phyloP scores from a whole-genome alignment of 2,329 filamentous ascomycete genomes.

The Verticillium nonalfalfae region DNA sequence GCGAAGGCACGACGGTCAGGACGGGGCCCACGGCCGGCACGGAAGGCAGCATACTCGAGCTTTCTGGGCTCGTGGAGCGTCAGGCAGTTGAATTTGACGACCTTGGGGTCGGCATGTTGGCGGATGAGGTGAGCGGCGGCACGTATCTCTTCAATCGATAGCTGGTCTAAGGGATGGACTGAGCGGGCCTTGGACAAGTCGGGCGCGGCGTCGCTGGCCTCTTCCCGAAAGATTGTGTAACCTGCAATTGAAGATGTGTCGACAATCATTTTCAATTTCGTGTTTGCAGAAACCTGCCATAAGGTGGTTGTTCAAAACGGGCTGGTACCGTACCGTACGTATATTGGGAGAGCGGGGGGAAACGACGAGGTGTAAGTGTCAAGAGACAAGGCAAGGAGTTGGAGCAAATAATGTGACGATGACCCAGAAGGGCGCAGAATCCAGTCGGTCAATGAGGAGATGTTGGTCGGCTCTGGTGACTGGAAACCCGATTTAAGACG shows the following conservation, averaged over 20 bases:
- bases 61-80: conserved; percentile 12
- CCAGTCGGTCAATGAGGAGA: background rate
- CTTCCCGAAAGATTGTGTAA: conserved; percentile 38
- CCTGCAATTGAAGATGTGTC: conserved; percentile 37
- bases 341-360: background rate
- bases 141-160: conserved; percentile 48
- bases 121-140: conserved; percentile 19
- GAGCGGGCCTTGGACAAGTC: conserved; percentile 22
- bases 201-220: conserved; percentile 28
- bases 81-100: conserved; percentile 20
- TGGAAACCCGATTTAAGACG: background rate
- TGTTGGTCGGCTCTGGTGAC: background rate
- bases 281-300: conserved; percentile 4
- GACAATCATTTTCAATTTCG: conserved; percentile 28
- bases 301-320: conserved; percentile 1
- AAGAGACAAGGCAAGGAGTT: background rate
- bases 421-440: background rate
- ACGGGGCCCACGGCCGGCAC: conserved; percentile 21
- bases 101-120: conserved; percentile 16
- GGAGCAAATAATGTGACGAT: background rate
- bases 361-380: background rate
- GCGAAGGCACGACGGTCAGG: conserved; percentile 42
- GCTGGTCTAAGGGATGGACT: conserved; percentile 38
- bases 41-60: conserved; percentile 15
- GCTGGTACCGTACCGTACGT: background rate